These are phyloP conservation scores for Trametes cubensis DNA, from an alignment of 768 basidiomycete genomes.

Conservation along the genomic window DNA sequence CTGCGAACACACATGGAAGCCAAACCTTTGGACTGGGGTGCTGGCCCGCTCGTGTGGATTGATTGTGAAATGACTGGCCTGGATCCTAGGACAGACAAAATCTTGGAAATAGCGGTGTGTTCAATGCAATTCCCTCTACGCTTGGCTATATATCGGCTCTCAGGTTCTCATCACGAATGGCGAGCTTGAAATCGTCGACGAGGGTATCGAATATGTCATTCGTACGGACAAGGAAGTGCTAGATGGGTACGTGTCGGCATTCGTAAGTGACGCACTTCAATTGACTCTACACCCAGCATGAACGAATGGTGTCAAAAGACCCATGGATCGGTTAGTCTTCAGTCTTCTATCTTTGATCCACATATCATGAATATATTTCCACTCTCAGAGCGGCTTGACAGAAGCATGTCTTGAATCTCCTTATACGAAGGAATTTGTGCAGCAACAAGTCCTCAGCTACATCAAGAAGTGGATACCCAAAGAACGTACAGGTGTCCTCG, in stretches of 20 bases:
- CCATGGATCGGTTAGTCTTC: conserved; percentile 64
- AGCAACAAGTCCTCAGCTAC: conserved; percentile 66
- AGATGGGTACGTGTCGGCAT: conserved; percentile 55
- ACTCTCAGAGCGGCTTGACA: conserved; percentile 75
- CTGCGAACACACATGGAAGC: conserved; percentile 13
- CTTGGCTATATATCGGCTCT: neutral
- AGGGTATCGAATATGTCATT: conserved; percentile 79
- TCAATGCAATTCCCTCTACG: neutral
- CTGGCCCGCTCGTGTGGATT: conserved; percentile 78
- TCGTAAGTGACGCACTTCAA: too few relatives aligned
- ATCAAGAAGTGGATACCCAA: conserved; percentile 85
- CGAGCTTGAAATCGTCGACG: conserved; percentile 76
- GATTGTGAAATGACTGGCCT: conserved; percentile 91
- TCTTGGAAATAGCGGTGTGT: conserved; percentile 78
- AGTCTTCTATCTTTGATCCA: neutral
- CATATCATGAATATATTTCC: conserved; percentile 5
- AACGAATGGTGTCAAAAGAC: conserved; percentile 84
- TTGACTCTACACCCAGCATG: conserved; percentile 59
- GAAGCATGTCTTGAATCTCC: conserved; percentile 75
- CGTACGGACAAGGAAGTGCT: conserved; percentile 67
- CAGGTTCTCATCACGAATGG: conserved; percentile 90
- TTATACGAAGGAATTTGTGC: conserved; percentile 61
- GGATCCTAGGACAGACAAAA: conserved; percentile 62
- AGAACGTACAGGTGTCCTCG: conserved; percentile 64
- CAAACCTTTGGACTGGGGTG: conserved; percentile 46